Base-by-base conservation (phyloP, 129 eudicot species). In the Smallanthus sonchifolius region DNA sequence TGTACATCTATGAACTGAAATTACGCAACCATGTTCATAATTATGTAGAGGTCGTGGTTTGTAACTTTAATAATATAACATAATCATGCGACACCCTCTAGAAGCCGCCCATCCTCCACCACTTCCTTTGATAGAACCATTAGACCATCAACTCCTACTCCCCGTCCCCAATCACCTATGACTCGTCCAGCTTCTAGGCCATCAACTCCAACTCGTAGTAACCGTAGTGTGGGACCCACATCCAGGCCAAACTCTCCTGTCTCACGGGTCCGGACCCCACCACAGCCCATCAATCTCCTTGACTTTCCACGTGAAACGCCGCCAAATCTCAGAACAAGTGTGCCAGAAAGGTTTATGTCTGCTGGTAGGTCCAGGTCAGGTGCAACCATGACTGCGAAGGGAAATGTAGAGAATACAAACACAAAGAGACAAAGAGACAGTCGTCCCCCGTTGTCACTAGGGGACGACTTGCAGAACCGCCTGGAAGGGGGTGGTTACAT, bases 181-280 rank as follows among this genome's bases (percentile, higher is more conserved):
- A n/a, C 79, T 45, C 82, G 93, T 13, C 71, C 89, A 55, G 49
- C 84, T 69, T 94, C 98, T n/a, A 83, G 98, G 69, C 91, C 97
- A 73, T 90, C 97, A 72, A 94, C 97, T 49, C 98, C 98, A 39
- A 94, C 98, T n/a, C 97, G 98, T 65, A 91, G 98, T 34, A 90
- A 90, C 40, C 87, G 92, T 3, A 83, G 30, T 64, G 69, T 65
- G 72, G 81, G 86, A 32, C 65, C 84, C 89, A 17, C 65, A 65
- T 92, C 98, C 32, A 92, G 96, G 37, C 95, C 98, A 55, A 92
- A 92, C 88, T 89, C 96, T 59, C 95, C 98, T 34, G 77, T 91
- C 69, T 95, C 97, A 39, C 86, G 91, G 66, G 81, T 85, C 82
- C 91, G 96, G 30, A 24, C 30, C 30, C 30, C 30, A 24, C 30